Percentiles rank a stretch among this genome's conserved stretches.
phyloP scores from a whole-genome alignment of 495 filamentous ascomycete species.

The Mytilinidion resinicola region DNA sequence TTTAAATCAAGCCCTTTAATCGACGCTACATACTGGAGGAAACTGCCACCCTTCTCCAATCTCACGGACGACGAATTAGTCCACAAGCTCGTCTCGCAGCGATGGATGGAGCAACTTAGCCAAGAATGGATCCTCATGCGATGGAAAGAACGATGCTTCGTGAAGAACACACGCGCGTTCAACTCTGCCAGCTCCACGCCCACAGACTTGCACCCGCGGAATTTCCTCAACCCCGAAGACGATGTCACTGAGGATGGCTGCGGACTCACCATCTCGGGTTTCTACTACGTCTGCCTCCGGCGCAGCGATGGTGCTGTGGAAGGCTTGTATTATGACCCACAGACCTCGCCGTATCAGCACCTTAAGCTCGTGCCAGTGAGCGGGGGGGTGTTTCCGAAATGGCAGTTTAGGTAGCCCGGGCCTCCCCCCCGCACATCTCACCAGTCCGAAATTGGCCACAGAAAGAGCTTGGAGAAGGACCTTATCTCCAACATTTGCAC shows the following conservation, averaged over 20 bases:
- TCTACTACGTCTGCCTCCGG: conserved; percentile 65
- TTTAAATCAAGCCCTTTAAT: conserved; percentile 55
- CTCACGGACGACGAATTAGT: conserved; percentile 54
- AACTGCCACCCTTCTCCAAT: conserved; percentile 59
- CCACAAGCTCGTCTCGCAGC: conserved; percentile 51
- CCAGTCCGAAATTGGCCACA: too few species aligned
- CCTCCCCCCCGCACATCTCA: too few species aligned
- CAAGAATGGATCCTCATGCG: conserved; percentile 67
- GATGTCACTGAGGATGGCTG: conserved; percentile 22
- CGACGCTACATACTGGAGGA: conserved; percentile 67
- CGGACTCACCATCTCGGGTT: conserved; percentile 67
- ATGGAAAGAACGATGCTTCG: conserved; percentile 76
- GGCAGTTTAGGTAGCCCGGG: conserved; percentile 24
- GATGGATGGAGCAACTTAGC: conserved; percentile 49
- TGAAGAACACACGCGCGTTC: conserved; percentile 38
- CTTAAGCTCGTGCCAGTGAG: conserved; percentile 49
- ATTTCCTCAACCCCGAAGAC: not conserved
- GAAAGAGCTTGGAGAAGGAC: too few species aligned
- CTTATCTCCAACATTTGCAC: too few species aligned
- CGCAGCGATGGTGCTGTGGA: conserved; percentile 57
- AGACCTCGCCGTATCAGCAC: conserved; percentile 65
- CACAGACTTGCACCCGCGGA: too few species aligned
- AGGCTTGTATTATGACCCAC: conserved; percentile 68
- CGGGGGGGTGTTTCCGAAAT: conserved; percentile 22
- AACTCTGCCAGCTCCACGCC: conserved; percentile 4